A percentile compares a stretch with the other conserved stretches of the same genome.
phyloP scores from a whole-genome alignment of 345 rosid genomes.

The Populus ilicifolia region DNA sequence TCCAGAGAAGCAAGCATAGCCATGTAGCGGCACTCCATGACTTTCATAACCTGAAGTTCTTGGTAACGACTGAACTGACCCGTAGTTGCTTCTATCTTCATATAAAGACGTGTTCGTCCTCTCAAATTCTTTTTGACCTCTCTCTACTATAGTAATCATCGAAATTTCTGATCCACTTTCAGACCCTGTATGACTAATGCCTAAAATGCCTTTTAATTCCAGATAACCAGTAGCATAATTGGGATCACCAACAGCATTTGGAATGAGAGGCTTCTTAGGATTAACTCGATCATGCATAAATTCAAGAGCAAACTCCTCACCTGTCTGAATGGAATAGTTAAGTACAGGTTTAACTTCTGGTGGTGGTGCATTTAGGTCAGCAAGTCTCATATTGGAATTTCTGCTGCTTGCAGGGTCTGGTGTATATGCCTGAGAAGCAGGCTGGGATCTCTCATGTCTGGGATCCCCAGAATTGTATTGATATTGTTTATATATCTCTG shows the following conservation, averaged over 20 bases:
- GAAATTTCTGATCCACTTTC: slow-evolving; percentile 64
- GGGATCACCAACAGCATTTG: slow-evolving; percentile 40
- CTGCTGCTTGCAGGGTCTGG: slow-evolving; percentile 40
- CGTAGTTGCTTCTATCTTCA: slow-evolving; percentile 42
- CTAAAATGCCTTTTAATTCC: slow-evolving; percentile 64
- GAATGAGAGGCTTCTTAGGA: slow-evolving; percentile 44
- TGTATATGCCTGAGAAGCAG: slow-evolving; percentile 41
- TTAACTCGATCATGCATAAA: slow-evolving; percentile 75
- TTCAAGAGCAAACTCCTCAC: slow-evolving; percentile 90
- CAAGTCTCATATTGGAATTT: slow-evolving; percentile 36
- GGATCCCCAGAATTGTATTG: slow-evolving; percentile 43
- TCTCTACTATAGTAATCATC: slow-evolving; percentile 39
- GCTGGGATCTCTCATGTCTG: slow-evolving; percentile 40
- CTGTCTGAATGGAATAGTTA: slow-evolving; percentile 80
- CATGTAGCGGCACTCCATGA: slow-evolving; percentile 30
- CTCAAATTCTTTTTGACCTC: slow-evolving; percentile 46
- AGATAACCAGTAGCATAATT: slow-evolving; percentile 47
- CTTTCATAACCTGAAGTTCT: slow-evolving; percentile 38
- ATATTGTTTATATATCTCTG: slow-evolving; percentile 32
- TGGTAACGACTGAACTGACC: slow-evolving; percentile 48
- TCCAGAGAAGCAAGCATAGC: slow-evolving; percentile 37
- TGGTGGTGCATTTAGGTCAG: slow-evolving; percentile 36
- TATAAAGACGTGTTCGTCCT: slow-evolving; percentile 38
- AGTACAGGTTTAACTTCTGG: slow-evolving; percentile 64
- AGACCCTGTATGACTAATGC: slow-evolving; percentile 54